Conservation (phyloP, 169 alveolate genomes). For the Cryptosporidium baileyi region DNA sequence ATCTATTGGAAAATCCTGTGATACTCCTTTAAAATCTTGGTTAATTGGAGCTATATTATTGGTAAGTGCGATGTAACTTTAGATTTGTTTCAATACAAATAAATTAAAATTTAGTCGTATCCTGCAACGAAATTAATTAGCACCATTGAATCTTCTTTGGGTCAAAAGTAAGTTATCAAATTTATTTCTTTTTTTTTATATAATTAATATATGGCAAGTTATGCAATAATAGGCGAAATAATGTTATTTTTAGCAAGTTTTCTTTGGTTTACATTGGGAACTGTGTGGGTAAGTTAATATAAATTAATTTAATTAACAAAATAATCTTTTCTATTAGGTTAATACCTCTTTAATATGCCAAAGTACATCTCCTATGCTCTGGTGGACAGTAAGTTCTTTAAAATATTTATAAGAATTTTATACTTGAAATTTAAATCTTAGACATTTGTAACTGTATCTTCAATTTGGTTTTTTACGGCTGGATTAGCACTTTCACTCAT, state of each 20-base stretch:
- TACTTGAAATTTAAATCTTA: neutral
- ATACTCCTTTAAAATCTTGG: constrained; percentile 66
- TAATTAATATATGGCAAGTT: constrained; percentile 1
- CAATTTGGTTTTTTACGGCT: constrained; percentile 64
- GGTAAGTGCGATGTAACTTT: constrained; percentile 8
- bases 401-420: neutral
- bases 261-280: constrained; percentile 68
- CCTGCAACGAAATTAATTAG: constrained; percentile 53
- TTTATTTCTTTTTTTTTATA: neutral
- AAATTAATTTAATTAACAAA: neutral
- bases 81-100: neutral
- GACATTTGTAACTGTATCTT: constrained; percentile 57
- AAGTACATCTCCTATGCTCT: constrained; percentile 63
- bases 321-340: neutral
- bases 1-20: constrained; percentile 53
- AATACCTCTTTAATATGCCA: constrained; percentile 61
- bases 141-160: constrained; percentile 16
- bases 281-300: constrained; percentile 58
- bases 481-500: constrained; percentile 58
- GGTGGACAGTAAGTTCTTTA: constrained; percentile 69
- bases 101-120: constrained; percentile 1
- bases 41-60: constrained; percentile 50
- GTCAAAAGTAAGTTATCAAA: constrained; percentile 33
- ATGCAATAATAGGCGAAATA: constrained; percentile 42
- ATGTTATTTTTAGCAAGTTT: constrained; percentile 29